phyloP scores from a whole-genome alignment of 441 rosid species.

The Geranium incanum region DNA sequence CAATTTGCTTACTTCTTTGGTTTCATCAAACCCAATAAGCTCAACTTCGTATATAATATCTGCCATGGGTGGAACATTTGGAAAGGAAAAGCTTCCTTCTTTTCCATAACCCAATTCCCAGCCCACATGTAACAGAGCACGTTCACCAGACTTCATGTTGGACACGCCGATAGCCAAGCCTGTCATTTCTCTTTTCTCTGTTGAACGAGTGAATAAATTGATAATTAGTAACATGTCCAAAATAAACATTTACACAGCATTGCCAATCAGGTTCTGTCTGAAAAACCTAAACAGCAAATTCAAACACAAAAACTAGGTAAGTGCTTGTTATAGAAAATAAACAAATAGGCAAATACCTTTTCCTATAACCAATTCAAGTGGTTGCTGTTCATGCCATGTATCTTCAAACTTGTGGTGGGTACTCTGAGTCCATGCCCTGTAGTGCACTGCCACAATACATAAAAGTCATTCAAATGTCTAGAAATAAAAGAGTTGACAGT shows the following conservation, averaged over 20 bases:
- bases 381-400: slow-evolving; percentile 79
- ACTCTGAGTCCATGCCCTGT: slow-evolving; percentile 73
- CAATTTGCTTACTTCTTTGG: slow-evolving; percentile 59
- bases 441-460: slow-evolving; percentile 51
- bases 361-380: slow-evolving; percentile 68
- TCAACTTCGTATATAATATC: slow-evolving; percentile 79
- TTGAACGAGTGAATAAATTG: slow-evolving; percentile 18
- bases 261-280: not conserved
- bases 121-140: slow-evolving; percentile 64
- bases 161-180: slow-evolving; percentile 86
- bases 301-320: slow-evolving; percentile 5
- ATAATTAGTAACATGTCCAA: slow-evolving; percentile 10
- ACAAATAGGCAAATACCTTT: slow-evolving; percentile 47
- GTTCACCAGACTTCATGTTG: slow-evolving; percentile 86
- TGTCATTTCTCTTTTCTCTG: slow-evolving; percentile 82
- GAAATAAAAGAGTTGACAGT: slow-evolving; percentile 7
- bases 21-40: slow-evolving; percentile 90
- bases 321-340: too few relatives aligned
- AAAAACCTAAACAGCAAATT: not conserved
- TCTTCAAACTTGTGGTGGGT: slow-evolving; percentile 83
- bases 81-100: slow-evolving; percentile 91
- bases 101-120: slow-evolving; percentile 92
- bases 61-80: slow-evolving; percentile 88
- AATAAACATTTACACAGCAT: slow-evolving; percentile 5
- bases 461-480: slow-evolving; percentile 23